These are phyloP conservation scores for Terfezia claveryi DNA, from an alignment of 495 filamentous ascomycete species.

Conservation along the genomic window DNA sequence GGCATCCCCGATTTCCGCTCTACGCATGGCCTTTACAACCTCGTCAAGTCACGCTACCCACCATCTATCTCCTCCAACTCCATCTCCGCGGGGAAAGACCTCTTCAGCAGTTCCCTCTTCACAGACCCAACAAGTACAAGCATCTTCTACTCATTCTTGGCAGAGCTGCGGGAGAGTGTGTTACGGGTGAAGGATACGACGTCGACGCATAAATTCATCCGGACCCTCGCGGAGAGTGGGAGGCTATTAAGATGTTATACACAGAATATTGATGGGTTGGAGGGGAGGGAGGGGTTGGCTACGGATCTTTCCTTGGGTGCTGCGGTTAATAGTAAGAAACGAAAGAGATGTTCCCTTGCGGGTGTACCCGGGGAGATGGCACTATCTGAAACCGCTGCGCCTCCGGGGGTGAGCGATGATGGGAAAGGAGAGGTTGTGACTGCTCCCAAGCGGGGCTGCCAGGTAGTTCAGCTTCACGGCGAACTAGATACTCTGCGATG, in stretches of 20 bases:
- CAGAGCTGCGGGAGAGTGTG: constrained; percentile 36
- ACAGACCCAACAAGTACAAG: constrained; percentile 37
- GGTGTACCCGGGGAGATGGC: constrained; percentile 25
- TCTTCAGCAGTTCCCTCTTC: constrained; percentile 47
- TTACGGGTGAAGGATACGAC: constrained; percentile 30
- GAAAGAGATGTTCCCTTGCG: constrained; percentile 17
- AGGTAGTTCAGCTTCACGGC: constrained; percentile 47
- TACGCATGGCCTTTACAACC: constrained; percentile 43
- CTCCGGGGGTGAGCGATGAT: too few relatives aligned
- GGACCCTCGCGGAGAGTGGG: constrained; percentile 35
- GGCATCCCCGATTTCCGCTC: constrained; percentile 55
- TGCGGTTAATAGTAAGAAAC: constrained; percentile 23
- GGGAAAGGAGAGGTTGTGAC: neutral
- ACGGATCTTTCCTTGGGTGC: constrained; percentile 29
- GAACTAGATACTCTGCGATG: constrained; percentile 38
- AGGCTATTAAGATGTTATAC: constrained; percentile 46
- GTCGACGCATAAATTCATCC: constrained; percentile 39
- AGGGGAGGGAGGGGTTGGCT: constrained; percentile 37
- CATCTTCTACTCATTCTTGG: constrained; percentile 45
- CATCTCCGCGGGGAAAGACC: constrained; percentile 37
- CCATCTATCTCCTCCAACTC: neutral
- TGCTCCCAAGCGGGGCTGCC: constrained; percentile 19
- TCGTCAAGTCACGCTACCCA: constrained; percentile 40
- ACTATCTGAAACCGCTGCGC: neutral
- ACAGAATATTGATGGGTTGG: constrained; percentile 50